phyloP scores from a whole-genome alignment of 352 stramenopile species.

The Globisporangium mamillatum region DNA sequence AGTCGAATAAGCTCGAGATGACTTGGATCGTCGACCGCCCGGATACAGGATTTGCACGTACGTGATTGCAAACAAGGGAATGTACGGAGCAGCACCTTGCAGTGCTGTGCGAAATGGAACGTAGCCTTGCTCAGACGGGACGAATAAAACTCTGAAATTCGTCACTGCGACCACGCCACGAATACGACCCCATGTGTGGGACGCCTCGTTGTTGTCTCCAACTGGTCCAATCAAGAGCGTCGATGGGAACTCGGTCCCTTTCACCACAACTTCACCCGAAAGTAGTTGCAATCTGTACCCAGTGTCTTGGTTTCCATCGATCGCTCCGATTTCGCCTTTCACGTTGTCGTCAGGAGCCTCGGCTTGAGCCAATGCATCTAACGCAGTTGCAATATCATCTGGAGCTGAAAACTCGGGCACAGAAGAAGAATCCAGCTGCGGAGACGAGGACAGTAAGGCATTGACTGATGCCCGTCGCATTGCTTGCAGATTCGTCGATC shows the following conservation, averaged over 20 bases:
- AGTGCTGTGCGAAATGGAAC: constrained; percentile 34
- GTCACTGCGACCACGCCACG: constrained; percentile 62
- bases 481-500: constrained; percentile 34
- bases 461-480: constrained; percentile 34
- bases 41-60: constrained; percentile 57
- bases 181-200: constrained; percentile 62
- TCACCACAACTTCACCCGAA: constrained; percentile 39
- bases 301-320: constrained; percentile 5
- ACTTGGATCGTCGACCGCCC: constrained; percentile 50
- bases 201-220: constrained; percentile 54
- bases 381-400: constrained; percentile 16
- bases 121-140: constrained; percentile 50
- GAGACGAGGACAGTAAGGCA: constrained; percentile 21
- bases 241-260: constrained; percentile 42
- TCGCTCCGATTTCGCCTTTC: background rate
- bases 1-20: constrained; percentile 48
- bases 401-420: constrained; percentile 23
- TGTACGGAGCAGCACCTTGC: constrained; percentile 52
- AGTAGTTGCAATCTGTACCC: constrained; percentile 16
- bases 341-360: background rate
- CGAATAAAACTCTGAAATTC: constrained; percentile 79
- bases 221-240: constrained; percentile 61
- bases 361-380: background rate
- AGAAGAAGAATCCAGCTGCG: constrained; percentile 18
- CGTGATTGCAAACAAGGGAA: constrained; percentile 74